Percentiles rank a stretch among this genome's conserved stretches.
phyloP scores from a whole-genome alignment of 2,329 filamentous ascomycete genomes.

The Ophiostoma ips region DNA sequence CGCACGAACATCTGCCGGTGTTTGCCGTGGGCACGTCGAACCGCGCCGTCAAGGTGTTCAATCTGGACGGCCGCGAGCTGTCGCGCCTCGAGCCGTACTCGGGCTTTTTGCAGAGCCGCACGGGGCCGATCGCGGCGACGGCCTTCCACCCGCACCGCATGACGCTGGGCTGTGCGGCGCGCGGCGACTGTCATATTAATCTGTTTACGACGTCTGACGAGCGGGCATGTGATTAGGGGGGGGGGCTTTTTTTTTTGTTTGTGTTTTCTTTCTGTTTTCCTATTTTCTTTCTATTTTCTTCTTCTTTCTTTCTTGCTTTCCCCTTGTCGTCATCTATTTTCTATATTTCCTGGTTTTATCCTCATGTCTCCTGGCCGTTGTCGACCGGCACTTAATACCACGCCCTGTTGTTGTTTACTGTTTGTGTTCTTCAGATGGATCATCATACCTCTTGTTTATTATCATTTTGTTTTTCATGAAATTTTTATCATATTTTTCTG shows the following conservation, averaged over 20 bases:
- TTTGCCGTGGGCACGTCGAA: constrained; percentile 88
- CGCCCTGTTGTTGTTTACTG: neutral
- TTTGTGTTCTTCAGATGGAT: neutral
- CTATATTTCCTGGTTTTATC: neutral
- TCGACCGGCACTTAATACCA: neutral
- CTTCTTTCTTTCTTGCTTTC: neutral
- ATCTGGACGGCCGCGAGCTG: constrained; percentile 66
- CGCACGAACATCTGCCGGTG: constrained; percentile 91
- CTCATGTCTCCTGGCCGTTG: neutral
- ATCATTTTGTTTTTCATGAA: neutral
- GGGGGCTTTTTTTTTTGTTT: no score
- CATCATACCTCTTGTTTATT: neutral
- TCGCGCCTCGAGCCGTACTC: constrained; percentile 82
- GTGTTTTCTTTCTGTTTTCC: neutral
- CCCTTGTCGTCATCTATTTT: neutral
- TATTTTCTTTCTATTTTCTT: neutral
- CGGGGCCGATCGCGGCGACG: constrained; percentile 71
- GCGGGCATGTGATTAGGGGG: constrained; percentile 8
- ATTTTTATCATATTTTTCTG: neutral
- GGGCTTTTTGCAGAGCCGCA: constrained; percentile 69
- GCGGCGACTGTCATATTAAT: constrained; percentile 82
- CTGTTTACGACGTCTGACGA: constrained; percentile 51
- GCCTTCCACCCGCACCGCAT: constrained; percentile 93
- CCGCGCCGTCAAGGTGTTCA: constrained; percentile 84
- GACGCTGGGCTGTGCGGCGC: constrained; percentile 74